phyloP scores from a whole-genome alignment of 2,329 filamentous ascomycete species.

The Lithohypha guttulata region DNA sequence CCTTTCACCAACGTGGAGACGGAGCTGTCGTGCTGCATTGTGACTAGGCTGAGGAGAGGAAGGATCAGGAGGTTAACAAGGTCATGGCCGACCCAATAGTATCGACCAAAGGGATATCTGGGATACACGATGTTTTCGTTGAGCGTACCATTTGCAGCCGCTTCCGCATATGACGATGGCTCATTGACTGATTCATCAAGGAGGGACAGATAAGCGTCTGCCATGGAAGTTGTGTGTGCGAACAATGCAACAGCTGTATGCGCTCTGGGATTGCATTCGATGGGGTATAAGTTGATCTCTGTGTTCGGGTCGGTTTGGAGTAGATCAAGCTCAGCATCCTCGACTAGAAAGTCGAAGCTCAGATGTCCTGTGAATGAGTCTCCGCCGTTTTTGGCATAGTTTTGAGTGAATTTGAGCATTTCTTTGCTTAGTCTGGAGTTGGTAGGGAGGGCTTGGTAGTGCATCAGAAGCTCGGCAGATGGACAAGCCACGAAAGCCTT shows the following conservation, averaged over 20 bases:
- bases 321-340: slow-evolving; percentile 30
- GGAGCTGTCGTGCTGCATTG: slow-evolving; percentile 16
- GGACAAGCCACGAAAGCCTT: slow-evolving; percentile 58
- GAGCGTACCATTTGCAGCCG: slow-evolving; percentile 1
- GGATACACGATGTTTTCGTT: neutral
- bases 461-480: slow-evolving; percentile 52
- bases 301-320: slow-evolving; percentile 17
- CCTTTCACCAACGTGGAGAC: slow-evolving; percentile 2
- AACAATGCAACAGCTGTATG: slow-evolving; percentile 60
- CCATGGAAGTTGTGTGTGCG: slow-evolving; percentile 31
- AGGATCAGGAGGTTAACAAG: slow-evolving; percentile 43
- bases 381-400: slow-evolving; percentile 43
- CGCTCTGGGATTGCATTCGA: slow-evolving; percentile 60
- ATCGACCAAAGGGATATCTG: slow-evolving; percentile 23
- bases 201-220: slow-evolving; percentile 43
- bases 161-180: slow-evolving; percentile 13
- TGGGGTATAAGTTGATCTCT: slow-evolving; percentile 43
- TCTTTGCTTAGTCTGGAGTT: slow-evolving; percentile 44
- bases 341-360: slow-evolving; percentile 60
- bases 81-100: slow-evolving; percentile 61
- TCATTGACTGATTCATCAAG: slow-evolving; percentile 22
- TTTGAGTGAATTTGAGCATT: slow-evolving; percentile 56
- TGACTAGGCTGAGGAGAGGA: slow-evolving; percentile 34
- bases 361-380: slow-evolving; percentile 55
- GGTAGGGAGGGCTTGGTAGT: slow-evolving; percentile 50